These are phyloP conservation scores for Maudiozyma serrabonitensis DNA, from an alignment of 805 yeast species.

Conservation along the genomic window DNA sequence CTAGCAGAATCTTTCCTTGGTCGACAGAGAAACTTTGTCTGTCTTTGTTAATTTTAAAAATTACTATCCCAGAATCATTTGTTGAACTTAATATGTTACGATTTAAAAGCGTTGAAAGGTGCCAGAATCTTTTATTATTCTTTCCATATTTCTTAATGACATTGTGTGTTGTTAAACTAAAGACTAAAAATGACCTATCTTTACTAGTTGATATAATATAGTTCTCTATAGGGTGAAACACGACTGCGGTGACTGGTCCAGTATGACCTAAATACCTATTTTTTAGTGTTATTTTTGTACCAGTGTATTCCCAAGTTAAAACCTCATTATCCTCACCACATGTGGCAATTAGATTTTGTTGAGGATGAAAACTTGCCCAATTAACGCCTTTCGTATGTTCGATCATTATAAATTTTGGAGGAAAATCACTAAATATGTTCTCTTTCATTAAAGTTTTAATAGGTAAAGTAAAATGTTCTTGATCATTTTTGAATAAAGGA, in stretches of 20 bases:
- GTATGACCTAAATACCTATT: constrained; percentile 68
- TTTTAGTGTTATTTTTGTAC: not conserved
- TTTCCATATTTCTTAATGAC: constrained; percentile 89
- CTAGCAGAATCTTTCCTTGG: too few species aligned
- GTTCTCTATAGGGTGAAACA: constrained; percentile 90
- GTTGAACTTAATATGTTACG: constrained; percentile 91
- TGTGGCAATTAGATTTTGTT: constrained; percentile 84
- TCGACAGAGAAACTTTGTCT: constrained; percentile 44
- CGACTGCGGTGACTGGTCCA: constrained; percentile 76
- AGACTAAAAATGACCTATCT: constrained; percentile 91
- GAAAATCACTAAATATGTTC: constrained; percentile 92
- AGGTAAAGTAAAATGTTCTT: constrained; percentile 37
- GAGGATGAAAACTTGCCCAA: constrained; percentile 97
- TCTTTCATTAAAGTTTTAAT: constrained; percentile 64
- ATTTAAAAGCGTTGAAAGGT: constrained; percentile 74
- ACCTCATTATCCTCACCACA: constrained; percentile 94
- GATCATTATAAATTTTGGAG: constrained; percentile 88
- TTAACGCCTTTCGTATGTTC: constrained; percentile 98
- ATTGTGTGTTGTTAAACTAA: constrained; percentile 90
- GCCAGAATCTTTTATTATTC: constrained; percentile 91
- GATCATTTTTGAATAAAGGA: constrained; percentile 36
- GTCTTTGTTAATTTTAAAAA: constrained; percentile 92
- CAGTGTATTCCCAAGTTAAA: constrained; percentile 70
- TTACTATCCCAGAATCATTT: constrained; percentile 97
- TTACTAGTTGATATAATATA: constrained; percentile 87